Base-by-base conservation (phyloP, 371 early-diverging fungal species). In the Actinomortierella ambigua region DNA sequence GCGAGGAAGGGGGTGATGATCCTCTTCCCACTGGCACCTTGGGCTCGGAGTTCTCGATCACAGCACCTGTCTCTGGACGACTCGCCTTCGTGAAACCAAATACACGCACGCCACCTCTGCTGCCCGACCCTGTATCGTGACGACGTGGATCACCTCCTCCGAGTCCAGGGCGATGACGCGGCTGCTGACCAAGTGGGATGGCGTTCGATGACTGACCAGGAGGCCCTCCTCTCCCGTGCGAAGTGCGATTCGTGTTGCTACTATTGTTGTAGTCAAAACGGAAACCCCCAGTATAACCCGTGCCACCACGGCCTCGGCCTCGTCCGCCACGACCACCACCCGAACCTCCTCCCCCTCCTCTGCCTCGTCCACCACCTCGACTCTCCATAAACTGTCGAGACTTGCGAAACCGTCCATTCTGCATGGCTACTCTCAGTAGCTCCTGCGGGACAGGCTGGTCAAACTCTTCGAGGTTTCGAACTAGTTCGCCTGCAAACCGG, bases 401-500 rank as follows among this genome's bases (percentile, higher is more conserved):
- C 56, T 85, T 85, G 53, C 86, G 75, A 64, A 91, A 93, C 34
- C 89, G 63, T 15, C 83, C 60, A 61, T 94, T 91, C 64, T 80
- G 78, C 91, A 92, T 87, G 1, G 95, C 95, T 28, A 94, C 60
- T 42, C 69, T 73, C 77, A 92, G 67, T 54, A 94, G 68, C 24
- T 86, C 90, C 7, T 62, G 67, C 7, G 90, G 82, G 0, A 92
- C 90, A 2, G 68, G 15, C 63, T 88, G 83, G 3, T 85, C 82
- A 20, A 85, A 80, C n/a, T 84, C 81, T 68, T 93, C 91, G 42
- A 95, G 68, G 65, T 90, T 86, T 14, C 84, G 75, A 5, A 95
- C 93, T 22, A 96, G 64, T 23, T 90, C 86, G 39, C 88, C 88
- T 50, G 95, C 95, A 76, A 92, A 91, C 20, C 82, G 79, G 61